Conservation (phyloP, 2,329 filamentous ascomycete species). For the Cryphonectria japonica region DNA sequence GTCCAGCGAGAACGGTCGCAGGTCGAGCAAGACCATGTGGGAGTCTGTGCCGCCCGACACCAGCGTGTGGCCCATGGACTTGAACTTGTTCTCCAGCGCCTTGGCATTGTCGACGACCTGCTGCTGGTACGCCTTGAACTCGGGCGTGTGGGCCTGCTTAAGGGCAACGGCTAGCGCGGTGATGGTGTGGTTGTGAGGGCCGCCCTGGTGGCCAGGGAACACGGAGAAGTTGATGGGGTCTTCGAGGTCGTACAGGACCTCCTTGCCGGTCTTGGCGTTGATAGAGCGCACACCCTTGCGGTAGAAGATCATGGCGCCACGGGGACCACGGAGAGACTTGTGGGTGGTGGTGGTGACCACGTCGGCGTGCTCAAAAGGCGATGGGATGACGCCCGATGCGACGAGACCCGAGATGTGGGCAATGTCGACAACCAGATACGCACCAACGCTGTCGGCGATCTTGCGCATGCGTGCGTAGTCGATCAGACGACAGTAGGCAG, state of each 20-base stretch:
- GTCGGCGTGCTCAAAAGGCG: slow-evolving; percentile 90
- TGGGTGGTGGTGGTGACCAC: slow-evolving; percentile 98
- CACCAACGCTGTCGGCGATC: slow-evolving; percentile 90
- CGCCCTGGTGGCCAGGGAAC: slow-evolving; percentile 98
- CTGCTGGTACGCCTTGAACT: slow-evolving; percentile 94
- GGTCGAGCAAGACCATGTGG: slow-evolving; percentile 94
- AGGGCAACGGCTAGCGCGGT: slow-evolving; percentile 93
- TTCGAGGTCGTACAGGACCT: slow-evolving; percentile 91
- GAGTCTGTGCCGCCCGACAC: slow-evolving; percentile 96
- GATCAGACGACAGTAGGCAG: slow-evolving; percentile 96
- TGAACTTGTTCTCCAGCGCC: slow-evolving; percentile 82
- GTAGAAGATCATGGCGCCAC: slow-evolving; percentile 99
- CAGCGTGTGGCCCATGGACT: slow-evolving; percentile 88
- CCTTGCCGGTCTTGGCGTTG: slow-evolving; percentile 88
- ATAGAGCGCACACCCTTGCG: slow-evolving; percentile 92
- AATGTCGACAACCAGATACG: slow-evolving; percentile 97
- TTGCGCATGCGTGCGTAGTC: slow-evolving; percentile 96
- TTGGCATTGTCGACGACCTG: slow-evolving; percentile 93
- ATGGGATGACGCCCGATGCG: slow-evolving; percentile 89
- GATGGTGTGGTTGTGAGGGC: slow-evolving; percentile 99
- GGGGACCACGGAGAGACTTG: slow-evolving; percentile 96
- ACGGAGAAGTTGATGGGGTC: slow-evolving; percentile 98
- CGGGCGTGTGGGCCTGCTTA: slow-evolving; percentile 86
- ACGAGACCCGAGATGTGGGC: slow-evolving; percentile 97
- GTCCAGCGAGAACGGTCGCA: slow-evolving; percentile 84